phyloP scores from a whole-genome alignment of 441 rosid genomes.

The Eutrema salsugineum region DNA sequence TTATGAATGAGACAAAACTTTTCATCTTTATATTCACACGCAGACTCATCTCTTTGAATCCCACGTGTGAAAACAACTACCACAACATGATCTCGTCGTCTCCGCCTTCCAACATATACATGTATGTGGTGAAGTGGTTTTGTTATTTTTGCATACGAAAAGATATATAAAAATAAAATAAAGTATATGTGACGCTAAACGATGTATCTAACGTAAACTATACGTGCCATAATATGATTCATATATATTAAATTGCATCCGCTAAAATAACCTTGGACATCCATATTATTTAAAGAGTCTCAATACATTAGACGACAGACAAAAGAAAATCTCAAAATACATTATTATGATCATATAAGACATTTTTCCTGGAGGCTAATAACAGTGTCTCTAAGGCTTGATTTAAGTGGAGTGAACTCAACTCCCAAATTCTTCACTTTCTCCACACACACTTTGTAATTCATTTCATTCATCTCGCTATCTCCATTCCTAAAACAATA shows the following conservation, averaged over 20 bases:
- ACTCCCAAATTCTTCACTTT: constrained; percentile 52
- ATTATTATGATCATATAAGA: neutral
- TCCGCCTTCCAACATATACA: too few species aligned
- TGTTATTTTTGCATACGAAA: neutral
- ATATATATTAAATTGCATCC: too few species aligned
- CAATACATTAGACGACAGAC: too few species aligned
- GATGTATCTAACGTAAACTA: too few species aligned
- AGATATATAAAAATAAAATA: too few species aligned
- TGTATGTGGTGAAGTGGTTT: too few species aligned
- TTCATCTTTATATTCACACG: neutral
- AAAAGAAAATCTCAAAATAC: too few species aligned
- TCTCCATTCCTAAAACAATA: constrained; percentile 6
- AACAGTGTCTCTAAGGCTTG: constrained; percentile 44
- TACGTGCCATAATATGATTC: too few species aligned
- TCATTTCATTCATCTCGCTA: neutral
- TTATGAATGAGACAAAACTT: neutral
- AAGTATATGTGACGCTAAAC: too few species aligned
- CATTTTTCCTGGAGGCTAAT: constrained; percentile 42
- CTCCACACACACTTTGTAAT: constrained; percentile 40
- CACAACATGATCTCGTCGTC: too few species aligned
- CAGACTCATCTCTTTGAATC: neutral
- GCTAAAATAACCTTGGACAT: too few species aligned
- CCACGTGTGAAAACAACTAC: neutral
- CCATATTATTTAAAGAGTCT: too few species aligned
- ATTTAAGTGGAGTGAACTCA: constrained; percentile 42